These are phyloP conservation scores for Pseudopediastrum boryanum DNA, from an alignment of 139 green algal species.

Conservation along the genomic window DNA sequence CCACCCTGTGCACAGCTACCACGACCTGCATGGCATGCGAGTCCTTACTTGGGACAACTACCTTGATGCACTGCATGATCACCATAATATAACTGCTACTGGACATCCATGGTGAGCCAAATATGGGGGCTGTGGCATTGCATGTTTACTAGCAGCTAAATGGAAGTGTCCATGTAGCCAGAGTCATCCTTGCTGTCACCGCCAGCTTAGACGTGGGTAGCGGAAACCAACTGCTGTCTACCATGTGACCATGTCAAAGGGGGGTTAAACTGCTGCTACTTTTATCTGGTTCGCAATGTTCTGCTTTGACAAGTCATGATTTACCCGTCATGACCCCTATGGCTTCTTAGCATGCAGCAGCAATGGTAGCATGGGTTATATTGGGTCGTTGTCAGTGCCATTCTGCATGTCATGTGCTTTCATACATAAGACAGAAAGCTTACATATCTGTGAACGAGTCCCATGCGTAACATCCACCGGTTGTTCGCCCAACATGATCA, in stretches of 20 bases:
- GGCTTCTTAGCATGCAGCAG: no score
- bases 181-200: no score
- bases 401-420: no score
- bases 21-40: neutral
- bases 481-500: neutral
- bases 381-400: no score
- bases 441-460: no score
- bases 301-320: no score
- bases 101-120: slow-evolving; percentile 14
- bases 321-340: no score
- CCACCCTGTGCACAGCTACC: slow-evolving; percentile 9
- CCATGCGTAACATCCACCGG: neutral
- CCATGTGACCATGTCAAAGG: neutral
- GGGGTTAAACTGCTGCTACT: neutral
- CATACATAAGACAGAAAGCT: no score
- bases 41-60: neutral
- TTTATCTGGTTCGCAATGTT: neutral
- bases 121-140: no score
- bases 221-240: neutral
- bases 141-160: no score
- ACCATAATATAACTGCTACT: neutral
- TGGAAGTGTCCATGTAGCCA: no score
- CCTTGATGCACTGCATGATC: neutral
- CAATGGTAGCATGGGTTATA: no score
- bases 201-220: neutral